Percentiles rank a stretch among this genome's conserved stretches.
Evolutionary conservation across 345 rosid genomes (phyloP).

Genomic region (Dimocarpus longan): DNA sequence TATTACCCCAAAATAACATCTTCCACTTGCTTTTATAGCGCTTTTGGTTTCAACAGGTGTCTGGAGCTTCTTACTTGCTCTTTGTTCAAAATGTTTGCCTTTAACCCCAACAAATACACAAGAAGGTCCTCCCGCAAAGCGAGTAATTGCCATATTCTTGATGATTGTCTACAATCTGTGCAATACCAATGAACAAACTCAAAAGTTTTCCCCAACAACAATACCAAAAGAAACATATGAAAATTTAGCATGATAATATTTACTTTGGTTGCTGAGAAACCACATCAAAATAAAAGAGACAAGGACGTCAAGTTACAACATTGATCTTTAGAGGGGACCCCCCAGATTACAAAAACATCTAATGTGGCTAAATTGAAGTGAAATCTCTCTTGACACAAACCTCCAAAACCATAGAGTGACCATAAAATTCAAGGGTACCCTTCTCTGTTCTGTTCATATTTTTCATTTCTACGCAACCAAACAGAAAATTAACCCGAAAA

Average conservation of each 20-base stretch:
- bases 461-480: not conserved
- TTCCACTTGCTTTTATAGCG: not conserved
- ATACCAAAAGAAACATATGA: not conserved
- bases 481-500: not conserved
- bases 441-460: not conserved
- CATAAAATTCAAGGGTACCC: not conserved
- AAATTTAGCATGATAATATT: not conserved
- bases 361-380: not conserved
- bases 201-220: not conserved
- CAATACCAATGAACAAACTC: slow-evolving; percentile 2
- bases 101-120: not conserved
- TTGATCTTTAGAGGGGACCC: not conserved
- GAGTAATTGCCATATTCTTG: slow-evolving; percentile 20
- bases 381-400: not conserved
- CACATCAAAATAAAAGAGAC: not conserved
- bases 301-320: not conserved
- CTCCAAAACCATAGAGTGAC: not conserved
- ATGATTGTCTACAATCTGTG: not conserved
- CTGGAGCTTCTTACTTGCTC: slow-evolving; percentile 13
- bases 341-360: not conserved
- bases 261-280: slow-evolving; percentile 1
- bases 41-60: slow-evolving; percentile 6
- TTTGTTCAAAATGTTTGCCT: slow-evolving; percentile 9
- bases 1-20: not conserved
- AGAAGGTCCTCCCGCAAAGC: slow-evolving; percentile 17